Percentiles rank a stretch among this genome's conserved stretches.
phyloP scores from a whole-genome alignment of 441 rosid genomes.

The Adansonia grandidieri region DNA sequence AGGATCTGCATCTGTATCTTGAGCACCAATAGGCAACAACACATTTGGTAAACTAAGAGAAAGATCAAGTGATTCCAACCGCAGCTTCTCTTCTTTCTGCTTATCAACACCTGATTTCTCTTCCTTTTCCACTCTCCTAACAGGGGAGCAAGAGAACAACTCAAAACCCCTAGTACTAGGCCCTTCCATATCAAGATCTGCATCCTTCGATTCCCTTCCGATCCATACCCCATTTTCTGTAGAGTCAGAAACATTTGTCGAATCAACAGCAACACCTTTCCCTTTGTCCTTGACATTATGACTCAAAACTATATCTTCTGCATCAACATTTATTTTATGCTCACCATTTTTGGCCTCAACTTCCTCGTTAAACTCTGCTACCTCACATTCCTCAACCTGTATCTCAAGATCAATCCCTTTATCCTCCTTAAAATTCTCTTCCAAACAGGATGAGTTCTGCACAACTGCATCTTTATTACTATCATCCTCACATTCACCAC shows the following conservation, averaged over 20 bases:
- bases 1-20: slow-evolving; percentile 52
- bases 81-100: slow-evolving; percentile 62
- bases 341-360: slow-evolving; percentile 37
- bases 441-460: slow-evolving; percentile 37
- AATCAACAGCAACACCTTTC: slow-evolving; percentile 57
- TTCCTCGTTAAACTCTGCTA: slow-evolving; percentile 40
- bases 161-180: slow-evolving; percentile 89
- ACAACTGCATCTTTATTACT: slow-evolving; percentile 31
- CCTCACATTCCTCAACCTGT: slow-evolving; percentile 47
- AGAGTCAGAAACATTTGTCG: slow-evolving; percentile 35
- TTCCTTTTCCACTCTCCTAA: slow-evolving; percentile 51
- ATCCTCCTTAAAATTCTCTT: slow-evolving; percentile 40
- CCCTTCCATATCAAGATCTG: slow-evolving; percentile 66
- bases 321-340: slow-evolving; percentile 31
- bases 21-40: slow-evolving; percentile 74
- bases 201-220: slow-evolving; percentile 49
- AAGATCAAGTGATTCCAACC: slow-evolving; percentile 81
- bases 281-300: slow-evolving; percentile 64
- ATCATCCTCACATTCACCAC: slow-evolving; percentile 33
- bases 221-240: slow-evolving; percentile 46
- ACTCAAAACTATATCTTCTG: slow-evolving; percentile 32
- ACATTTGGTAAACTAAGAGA: slow-evolving; percentile 53
- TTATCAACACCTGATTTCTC: slow-evolving; percentile 50
- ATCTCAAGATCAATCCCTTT: slow-evolving; percentile 49
- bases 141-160: slow-evolving; percentile 81